phyloP scores from a whole-genome alignment of 176 grass and related monocot genomes.

The Oryza meridionalis region DNA sequence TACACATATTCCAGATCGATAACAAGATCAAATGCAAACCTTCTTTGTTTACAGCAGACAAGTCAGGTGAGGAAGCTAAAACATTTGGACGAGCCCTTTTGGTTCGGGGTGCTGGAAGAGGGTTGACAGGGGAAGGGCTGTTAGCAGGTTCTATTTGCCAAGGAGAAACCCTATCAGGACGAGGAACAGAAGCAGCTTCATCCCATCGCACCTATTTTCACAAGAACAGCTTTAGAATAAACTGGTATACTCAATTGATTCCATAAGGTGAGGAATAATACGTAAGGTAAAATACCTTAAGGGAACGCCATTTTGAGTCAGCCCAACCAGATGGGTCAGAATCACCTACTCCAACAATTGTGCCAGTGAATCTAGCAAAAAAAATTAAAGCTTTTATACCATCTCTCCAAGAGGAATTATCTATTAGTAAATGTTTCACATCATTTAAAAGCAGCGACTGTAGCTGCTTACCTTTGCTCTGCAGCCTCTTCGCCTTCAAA shows the following conservation, averaged over 20 bases:
- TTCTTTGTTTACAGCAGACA: conserved; percentile 65
- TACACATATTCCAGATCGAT: conserved; percentile 10
- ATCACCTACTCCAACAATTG: conserved; percentile 76
- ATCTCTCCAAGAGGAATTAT: background rate
- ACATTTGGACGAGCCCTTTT: conserved; percentile 67
- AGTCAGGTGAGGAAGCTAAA: conserved; percentile 44
- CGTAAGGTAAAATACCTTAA: conserved; percentile 63
- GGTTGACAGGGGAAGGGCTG: conserved; percentile 57
- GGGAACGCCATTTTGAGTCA: conserved; percentile 83
- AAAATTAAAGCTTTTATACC: conserved; percentile 18
- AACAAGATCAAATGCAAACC: conserved; percentile 50
- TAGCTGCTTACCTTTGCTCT: conserved; percentile 72
- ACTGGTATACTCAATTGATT: background rate
- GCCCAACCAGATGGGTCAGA: conserved; percentile 72
- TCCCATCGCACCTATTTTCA: conserved; percentile 85
- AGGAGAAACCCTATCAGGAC: conserved; percentile 87
- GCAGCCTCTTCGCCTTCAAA: conserved; percentile 93
- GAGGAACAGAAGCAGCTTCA: conserved; percentile 73
- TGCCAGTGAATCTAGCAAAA: conserved; percentile 76
- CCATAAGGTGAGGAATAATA: background rate
- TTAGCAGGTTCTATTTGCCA: conserved; percentile 87
- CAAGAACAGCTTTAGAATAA: conserved; percentile 32
- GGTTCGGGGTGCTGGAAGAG: conserved; percentile 49
- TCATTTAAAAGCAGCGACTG: background rate
- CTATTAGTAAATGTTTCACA: conserved; percentile 7